Base-by-base conservation (phyloP, 2,329 filamentous ascomycete genomes). In the Verticillium zaregamsianum region DNA sequence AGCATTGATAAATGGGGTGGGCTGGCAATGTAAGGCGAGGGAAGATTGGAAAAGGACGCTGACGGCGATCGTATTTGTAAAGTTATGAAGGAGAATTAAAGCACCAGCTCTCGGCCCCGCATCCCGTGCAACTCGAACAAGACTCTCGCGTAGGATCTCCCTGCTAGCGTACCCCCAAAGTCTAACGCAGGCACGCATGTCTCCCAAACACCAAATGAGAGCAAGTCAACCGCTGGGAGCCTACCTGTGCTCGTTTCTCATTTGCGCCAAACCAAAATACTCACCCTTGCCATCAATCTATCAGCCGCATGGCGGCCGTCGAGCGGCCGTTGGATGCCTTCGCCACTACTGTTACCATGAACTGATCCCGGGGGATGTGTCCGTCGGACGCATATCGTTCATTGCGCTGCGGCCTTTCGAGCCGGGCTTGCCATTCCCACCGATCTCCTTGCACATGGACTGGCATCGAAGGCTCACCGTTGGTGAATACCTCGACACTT, bases 331-430 rank as follows among this genome's bases (percentile, higher is more conserved):
- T 55, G 2, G 55, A 59, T n/a, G 28, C 17, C 20, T 6, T 28
- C 14, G 55, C 62, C 8, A 63, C 12, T 3, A 62, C 31, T 8
- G 49, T 57, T 4, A 63, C 17, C 60, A 63, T 62, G 33, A 62
- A 62, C 33, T 59, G 60, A 55, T 62, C 57, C 6, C 57, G 39
- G 12, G 52, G 57, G 1, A 55, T 17, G 14, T 55, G 57, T 4
- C 52, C 60, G 12, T 31, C 54, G 15, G 54, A 32, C n/a, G 57
- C 57, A 28, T 55, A 63, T n/a, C 37, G 54, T 15, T 63, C 62
- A 7, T 32, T 23, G 4, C n/a, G 23, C 6, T 17, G 28, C 7
- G 25, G 5, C 14, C 57, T 33, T 39, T 35, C 14, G 2, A 63
- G 33, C 15, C 25, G n/a, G 32, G 37, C 23, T 11, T 56, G n/a